Percentiles rank a stretch among this genome's conserved stretches.
phyloP scores from a whole-genome alignment of 805 yeast genomes.

The Ogataea trehaloabstinens region DNA sequence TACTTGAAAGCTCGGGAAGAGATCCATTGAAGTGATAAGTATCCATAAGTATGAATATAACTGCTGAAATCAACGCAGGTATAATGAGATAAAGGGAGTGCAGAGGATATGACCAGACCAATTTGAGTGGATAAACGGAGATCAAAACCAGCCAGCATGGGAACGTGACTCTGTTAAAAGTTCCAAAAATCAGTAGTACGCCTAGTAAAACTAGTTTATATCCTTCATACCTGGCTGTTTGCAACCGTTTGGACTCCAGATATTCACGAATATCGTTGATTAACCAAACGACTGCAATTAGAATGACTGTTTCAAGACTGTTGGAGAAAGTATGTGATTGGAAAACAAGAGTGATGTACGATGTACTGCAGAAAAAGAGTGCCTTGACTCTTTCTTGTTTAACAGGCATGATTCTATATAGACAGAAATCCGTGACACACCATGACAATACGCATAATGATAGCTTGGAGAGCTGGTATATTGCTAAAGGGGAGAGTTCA shows the following conservation, averaged over 20 bases:
- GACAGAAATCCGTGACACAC: constrained; percentile 31
- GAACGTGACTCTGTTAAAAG: constrained; percentile 85
- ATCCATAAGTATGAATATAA: constrained; percentile 49
- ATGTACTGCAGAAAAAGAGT: constrained; percentile 47
- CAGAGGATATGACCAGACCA: constrained; percentile 35
- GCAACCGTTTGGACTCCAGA: constrained; percentile 8
- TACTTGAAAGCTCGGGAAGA: not conserved
- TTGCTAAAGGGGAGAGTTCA: constrained; percentile 41
- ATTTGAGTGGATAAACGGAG: constrained; percentile 41
- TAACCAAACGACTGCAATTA: constrained; percentile 49
- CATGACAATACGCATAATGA: constrained; percentile 36
- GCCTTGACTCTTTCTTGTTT: constrained; percentile 38
- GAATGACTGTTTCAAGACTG: constrained; percentile 65
- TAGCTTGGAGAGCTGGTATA: constrained; percentile 55
- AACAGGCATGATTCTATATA: constrained; percentile 31
- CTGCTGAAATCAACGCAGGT: constrained; percentile 37
- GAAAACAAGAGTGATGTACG: constrained; percentile 71
- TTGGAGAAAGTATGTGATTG: constrained; percentile 93
- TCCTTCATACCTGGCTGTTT: constrained; percentile 1
- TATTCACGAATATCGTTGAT: constrained; percentile 35
- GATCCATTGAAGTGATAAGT: constrained; percentile 36
- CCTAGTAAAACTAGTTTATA: constrained; percentile 37
- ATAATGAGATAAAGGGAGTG: constrained; percentile 33
- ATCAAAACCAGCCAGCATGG: constrained; percentile 74
- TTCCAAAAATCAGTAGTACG: constrained; percentile 59